Evolutionary conservation across 208 protist genomes (phyloP).

Genomic region (Acanthamoeba healyi): DNA sequence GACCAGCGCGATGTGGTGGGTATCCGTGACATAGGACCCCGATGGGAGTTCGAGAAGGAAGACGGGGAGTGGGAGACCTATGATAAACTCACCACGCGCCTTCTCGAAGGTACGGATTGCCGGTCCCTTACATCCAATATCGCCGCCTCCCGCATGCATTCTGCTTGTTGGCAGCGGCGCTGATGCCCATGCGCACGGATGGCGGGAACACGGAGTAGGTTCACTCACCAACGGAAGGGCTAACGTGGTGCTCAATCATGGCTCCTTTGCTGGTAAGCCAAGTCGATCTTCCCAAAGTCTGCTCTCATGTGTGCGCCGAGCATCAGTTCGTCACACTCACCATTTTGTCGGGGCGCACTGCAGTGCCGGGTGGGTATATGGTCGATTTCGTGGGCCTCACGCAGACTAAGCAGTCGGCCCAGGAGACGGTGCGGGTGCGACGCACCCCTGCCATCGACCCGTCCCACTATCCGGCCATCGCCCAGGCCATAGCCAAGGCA

Average conservation of each 20-base stretch:
- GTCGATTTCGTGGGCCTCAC: conserved; percentile 37
- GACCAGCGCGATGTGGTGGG: neutral
- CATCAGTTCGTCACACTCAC: too few species aligned
- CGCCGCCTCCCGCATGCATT: neutral
- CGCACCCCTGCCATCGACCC: conserved; percentile 6
- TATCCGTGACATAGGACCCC: neutral
- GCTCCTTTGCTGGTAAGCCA: conserved; percentile 16
- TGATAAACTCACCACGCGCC: conserved; percentile 17
- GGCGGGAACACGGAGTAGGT: neutral
- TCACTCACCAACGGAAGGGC: neutral
- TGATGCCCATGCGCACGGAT: too few species aligned
- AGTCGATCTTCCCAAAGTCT: too few species aligned
- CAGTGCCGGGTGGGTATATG: conserved; percentile 34
- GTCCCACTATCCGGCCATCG: neutral
- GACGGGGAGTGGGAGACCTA: conserved; percentile 68
- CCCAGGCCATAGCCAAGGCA: conserved; percentile 13
- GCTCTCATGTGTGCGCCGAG: neutral
- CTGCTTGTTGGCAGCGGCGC: too few species aligned
- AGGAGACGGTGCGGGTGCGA: conserved; percentile 26
- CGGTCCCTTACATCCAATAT: neutral
- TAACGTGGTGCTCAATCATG: conserved; percentile 38
- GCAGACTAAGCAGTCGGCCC: conserved; percentile 50
- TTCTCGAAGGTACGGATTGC: neutral
- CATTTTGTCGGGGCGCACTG: too few species aligned
- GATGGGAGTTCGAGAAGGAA: conserved; percentile 59